Conservation (phyloP, 345 rosid genomes). For the Alliaria petiolata region DNA sequence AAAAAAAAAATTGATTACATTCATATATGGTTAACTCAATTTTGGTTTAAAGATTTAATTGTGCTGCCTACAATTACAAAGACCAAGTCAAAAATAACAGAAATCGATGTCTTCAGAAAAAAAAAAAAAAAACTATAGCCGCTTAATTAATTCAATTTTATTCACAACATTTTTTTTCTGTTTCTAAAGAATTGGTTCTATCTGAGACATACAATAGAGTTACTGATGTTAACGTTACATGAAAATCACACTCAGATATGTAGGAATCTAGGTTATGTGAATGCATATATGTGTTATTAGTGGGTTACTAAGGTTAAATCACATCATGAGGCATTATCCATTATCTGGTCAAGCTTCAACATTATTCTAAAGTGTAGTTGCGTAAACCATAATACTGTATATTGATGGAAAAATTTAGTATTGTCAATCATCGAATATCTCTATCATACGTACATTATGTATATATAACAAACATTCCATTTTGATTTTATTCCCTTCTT, state of each 20-base stretch:
- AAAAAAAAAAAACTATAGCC: no score
- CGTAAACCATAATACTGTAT: not conserved
- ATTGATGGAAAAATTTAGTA: not conserved
- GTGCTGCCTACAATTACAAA: no score
- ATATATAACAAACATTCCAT: not conserved
- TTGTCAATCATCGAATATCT: conserved; percentile 14
- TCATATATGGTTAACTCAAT: no score
- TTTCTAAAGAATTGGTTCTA: no score
- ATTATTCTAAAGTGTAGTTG: conserved; percentile 5
- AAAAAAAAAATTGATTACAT: no score
- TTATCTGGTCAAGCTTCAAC: conserved; percentile 14
- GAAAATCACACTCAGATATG: not conserved
- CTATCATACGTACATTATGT: not conserved
- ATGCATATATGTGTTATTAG: not conserved
- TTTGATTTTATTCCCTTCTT: conserved; percentile 1
- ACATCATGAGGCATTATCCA: conserved; percentile 23
- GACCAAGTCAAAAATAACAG: no score
- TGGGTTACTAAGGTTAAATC: conserved; percentile 17
- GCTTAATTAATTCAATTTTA: no score
- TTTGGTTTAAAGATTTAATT: no score
- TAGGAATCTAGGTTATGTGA: not conserved
- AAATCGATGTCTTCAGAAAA: no score
- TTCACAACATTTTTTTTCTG: no score
- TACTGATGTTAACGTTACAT: conserved; percentile 7
- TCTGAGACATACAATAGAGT: not conserved